Evolutionary conservation across 2,329 filamentous ascomycete species (phyloP), one percentile per base, ranked within the genome.

Genomic region (Hypoxylon rubiginosum): DNA sequence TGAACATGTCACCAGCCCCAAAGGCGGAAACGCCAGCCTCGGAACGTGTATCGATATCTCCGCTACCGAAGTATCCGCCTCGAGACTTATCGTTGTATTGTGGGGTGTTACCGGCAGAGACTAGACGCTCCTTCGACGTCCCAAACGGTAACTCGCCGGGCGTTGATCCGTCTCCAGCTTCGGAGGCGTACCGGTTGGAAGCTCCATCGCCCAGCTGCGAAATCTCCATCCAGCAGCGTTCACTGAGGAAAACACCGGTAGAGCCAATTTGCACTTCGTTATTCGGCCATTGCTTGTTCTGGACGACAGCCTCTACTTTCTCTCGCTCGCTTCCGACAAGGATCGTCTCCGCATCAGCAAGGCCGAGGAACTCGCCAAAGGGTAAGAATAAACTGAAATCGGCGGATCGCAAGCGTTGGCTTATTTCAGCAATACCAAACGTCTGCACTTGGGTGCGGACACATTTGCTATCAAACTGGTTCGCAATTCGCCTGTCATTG

Each of bases 381-480:
- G 96, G 96, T 70, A 99, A 82, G 83, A 99, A 99, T 36, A 98
- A 82, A 76, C 92, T 97, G 82, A 97, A 98, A 78, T 99, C 96
- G 0, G 95, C 95, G 59, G 95, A 95, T 53, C 94, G 89, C 41
- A 99, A 85, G 19, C 96, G 88, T 76, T 97, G 94, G 76, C 94
- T 97, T 78, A 99, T 97, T 77, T 99, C 96, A 0, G 94, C 94
- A 74, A 99, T 97, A 32, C 96, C 96, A 72, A 98, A 93, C 0
- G 94, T 97, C 76, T 98, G 95, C 1, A 99, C 88, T 77, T 99
- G 96, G 10, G 92, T 92, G 3, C 96, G 90, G 21, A 99, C 96
- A 77, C 96, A 99, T 80, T 98, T 98, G 86, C 94, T 97, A 79
- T 99, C 96, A 73, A 98, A 99, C 76, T 99, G 96, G 72, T 99